phyloP scores from a whole-genome alignment of 1,284 basidiomycete genomes.

The Ceratobasidium sp. region DNA sequence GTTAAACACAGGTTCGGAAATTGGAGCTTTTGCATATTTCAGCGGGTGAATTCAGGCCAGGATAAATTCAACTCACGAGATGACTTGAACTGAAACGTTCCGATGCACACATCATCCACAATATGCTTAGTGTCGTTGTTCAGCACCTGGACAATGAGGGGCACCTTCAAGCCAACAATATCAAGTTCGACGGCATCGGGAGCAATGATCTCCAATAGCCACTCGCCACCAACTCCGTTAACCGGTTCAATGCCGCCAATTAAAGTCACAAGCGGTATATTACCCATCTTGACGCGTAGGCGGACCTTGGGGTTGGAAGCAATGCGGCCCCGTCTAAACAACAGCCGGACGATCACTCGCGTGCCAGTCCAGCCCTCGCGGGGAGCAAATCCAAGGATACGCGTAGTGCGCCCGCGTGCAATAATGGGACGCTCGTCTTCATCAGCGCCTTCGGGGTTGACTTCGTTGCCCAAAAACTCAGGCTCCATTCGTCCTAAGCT shows the following conservation, averaged over 20 bases:
- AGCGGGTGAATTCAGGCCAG: neutral
- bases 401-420: neutral
- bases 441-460: neutral
- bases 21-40: neutral
- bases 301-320: neutral
- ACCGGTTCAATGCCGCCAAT: neutral
- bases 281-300: constrained; percentile 35
- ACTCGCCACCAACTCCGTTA: neutral
- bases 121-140: neutral
- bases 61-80: neutral
- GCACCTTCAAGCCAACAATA: constrained; percentile 17
- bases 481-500: constrained; percentile 26
- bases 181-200: constrained; percentile 19
- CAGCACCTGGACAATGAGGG: constrained; percentile 15
- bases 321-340: neutral
- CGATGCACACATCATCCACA: constrained; percentile 31
- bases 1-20: too few relatives aligned
- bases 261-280: constrained; percentile 17
- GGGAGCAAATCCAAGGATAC: constrained; percentile 13
- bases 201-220: constrained; percentile 12
- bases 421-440: constrained; percentile 9
- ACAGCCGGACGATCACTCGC: constrained; percentile 2
- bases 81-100: constrained; percentile 8
- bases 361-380: constrained; percentile 6
- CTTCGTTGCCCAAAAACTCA: constrained; percentile 5